These are phyloP conservation scores for Rhizopogon hawkerae DNA, from an alignment of 1,284 basidiomycete genomes.

Conservation along the genomic window DNA sequence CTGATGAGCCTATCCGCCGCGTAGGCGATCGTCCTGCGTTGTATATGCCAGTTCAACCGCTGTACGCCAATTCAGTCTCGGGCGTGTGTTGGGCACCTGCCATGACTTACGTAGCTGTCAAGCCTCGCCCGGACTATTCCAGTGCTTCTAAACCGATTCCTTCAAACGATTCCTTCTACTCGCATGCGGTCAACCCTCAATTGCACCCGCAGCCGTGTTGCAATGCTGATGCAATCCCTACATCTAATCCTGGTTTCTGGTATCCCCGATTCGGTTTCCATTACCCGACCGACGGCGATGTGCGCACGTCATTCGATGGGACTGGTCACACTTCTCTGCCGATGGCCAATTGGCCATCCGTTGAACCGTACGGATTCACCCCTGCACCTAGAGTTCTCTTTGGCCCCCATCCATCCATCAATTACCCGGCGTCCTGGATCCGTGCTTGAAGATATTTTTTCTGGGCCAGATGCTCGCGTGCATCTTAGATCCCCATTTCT, in stretches of 20 bases:
- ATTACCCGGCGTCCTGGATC: slow-evolving; percentile 45
- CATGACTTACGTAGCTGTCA: slow-evolving; percentile 25
- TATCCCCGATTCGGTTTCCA: slow-evolving; percentile 53
- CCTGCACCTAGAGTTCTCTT: slow-evolving; percentile 28
- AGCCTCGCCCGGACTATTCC: slow-evolving; percentile 13
- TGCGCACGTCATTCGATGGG: slow-evolving; percentile 36
- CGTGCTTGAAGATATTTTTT: slow-evolving; percentile 31
- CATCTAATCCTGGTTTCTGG: slow-evolving; percentile 46
- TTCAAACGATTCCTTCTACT: slow-evolving; percentile 21
- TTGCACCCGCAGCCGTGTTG: slow-evolving; percentile 48
- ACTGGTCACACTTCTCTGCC: slow-evolving; percentile 29
- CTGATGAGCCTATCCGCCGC: slow-evolving; percentile 61
- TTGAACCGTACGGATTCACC: slow-evolving; percentile 34
- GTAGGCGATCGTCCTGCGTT: slow-evolving; percentile 44
- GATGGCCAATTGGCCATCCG: slow-evolving; percentile 35
- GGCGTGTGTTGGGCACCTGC: slow-evolving; percentile 27
- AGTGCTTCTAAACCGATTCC: slow-evolving; percentile 33
- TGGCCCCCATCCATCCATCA: slow-evolving; percentile 31
- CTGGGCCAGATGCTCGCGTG: slow-evolving; percentile 15
- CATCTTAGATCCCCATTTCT: slow-evolving; percentile 21
- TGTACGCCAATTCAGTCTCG: slow-evolving; percentile 20
- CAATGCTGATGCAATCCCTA: slow-evolving; percentile 39
- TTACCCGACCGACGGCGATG: slow-evolving; percentile 37
- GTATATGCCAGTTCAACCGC: slow-evolving; percentile 59
- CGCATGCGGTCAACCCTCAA: slow-evolving; percentile 31